Conservation (phyloP, 352 stramenopile species). For the Globisporangium orthogonon region DNA sequence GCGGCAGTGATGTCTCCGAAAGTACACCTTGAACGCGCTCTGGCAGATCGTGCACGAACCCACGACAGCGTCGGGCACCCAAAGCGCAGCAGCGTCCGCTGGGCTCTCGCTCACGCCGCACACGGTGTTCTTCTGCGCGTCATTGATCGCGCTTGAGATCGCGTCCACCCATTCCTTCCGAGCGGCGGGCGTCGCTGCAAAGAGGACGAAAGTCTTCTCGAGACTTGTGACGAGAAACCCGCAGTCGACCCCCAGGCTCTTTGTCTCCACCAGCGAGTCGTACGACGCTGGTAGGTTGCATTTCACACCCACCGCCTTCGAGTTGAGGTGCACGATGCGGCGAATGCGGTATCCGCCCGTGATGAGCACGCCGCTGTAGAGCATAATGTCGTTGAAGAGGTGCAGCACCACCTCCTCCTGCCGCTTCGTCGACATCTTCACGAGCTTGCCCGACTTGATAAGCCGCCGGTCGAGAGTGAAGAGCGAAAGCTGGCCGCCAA, state of each 20-base stretch:
- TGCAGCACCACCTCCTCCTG: constrained; percentile 81
- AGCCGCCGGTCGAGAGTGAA: constrained; percentile 60
- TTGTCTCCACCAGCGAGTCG: constrained; percentile 36
- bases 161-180: constrained; percentile 50
- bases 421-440: constrained; percentile 80
- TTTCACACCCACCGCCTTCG: constrained; percentile 65
- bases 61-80: constrained; percentile 69
- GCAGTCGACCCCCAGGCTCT: constrained; percentile 42
- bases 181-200: constrained; percentile 38
- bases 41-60: constrained; percentile 64
- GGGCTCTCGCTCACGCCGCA: constrained; percentile 26
- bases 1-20: constrained; percentile 74
- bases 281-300: constrained; percentile 46
- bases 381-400: constrained; percentile 81
- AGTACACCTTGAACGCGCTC: constrained; percentile 65
- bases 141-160: constrained; percentile 45
- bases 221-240: constrained; percentile 72
- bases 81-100: constrained; percentile 60
- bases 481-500: constrained; percentile 61
- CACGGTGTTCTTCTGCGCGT: constrained; percentile 29
- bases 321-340: constrained; percentile 62
- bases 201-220: constrained; percentile 82
- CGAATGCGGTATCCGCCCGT: constrained; percentile 70
- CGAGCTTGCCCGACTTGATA: constrained; percentile 59
- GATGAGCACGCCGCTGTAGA: constrained; percentile 76